Percentiles rank a stretch among this genome's conserved stretches.
Conservation (phyloP, 768 basidiomycete species). For the Suillus subaureus region DNA sequence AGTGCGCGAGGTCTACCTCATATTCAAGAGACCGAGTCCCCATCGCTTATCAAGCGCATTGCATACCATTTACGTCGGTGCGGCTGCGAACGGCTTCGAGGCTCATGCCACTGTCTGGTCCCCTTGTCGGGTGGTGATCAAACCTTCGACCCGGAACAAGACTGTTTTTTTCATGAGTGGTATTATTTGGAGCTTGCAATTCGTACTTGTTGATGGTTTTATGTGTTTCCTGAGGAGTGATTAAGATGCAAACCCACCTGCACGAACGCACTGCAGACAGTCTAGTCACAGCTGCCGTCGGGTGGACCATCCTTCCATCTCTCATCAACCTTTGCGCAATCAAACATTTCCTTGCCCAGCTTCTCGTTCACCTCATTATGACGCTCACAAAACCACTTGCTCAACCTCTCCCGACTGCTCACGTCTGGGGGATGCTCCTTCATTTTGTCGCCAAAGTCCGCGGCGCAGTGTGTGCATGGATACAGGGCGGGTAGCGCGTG, state of each 20-base stretch:
- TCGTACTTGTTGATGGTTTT: background rate
- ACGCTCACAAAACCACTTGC: slow-evolving; percentile 86
- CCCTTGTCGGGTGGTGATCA: background rate
- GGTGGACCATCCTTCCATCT: slow-evolving; percentile 90
- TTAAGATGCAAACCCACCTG: background rate
- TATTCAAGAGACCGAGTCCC: background rate
- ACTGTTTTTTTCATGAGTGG: background rate
- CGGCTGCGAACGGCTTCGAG: background rate
- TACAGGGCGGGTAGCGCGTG: slow-evolving; percentile 81
- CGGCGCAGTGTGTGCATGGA: slow-evolving; percentile 86
- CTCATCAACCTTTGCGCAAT: slow-evolving; percentile 81
- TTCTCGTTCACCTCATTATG: slow-evolving; percentile 92
- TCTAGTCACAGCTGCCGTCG: slow-evolving; percentile 87
- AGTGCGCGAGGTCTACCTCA: background rate
- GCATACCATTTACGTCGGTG: background rate
- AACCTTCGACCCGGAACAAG: background rate
- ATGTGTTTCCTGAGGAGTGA: background rate
- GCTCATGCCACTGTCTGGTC: background rate
- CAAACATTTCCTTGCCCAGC: slow-evolving; percentile 82
- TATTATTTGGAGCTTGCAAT: background rate
- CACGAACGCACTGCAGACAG: background rate
- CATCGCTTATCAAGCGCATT: background rate
- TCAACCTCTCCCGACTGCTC: slow-evolving; percentile 64
- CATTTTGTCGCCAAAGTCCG: slow-evolving; percentile 77
- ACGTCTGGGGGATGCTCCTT: slow-evolving; percentile 75